phyloP scores from a whole-genome alignment of 495 filamentous ascomycete genomes.

The Terfezia boudieri region DNA sequence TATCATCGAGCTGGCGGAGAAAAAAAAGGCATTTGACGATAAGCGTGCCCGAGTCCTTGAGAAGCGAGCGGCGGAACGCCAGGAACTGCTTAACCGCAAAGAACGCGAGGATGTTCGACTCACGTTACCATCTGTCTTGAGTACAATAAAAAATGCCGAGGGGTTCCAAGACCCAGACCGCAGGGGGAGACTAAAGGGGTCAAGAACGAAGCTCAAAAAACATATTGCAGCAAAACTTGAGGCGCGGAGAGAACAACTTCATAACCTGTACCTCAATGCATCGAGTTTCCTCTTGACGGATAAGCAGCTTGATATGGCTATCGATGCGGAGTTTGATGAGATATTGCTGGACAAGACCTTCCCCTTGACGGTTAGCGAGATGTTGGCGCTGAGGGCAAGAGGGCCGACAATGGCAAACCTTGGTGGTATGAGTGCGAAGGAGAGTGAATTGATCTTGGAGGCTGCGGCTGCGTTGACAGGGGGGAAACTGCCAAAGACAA shows the following conservation, averaged over 20 bases:
- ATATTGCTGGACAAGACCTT: conserved; percentile 35
- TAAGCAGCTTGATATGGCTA: conserved; percentile 34
- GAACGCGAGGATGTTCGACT: conserved; percentile 39
- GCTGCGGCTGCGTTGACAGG: conserved; percentile 43
- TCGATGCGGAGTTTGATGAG: conserved; percentile 36
- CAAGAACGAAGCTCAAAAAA: conserved; percentile 20
- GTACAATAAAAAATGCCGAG: conserved; percentile 7
- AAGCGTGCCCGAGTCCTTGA: conserved; percentile 2
- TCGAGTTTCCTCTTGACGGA: conserved; percentile 42
- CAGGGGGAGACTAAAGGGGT: conserved; percentile 22
- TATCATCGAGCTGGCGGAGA: conserved; percentile 31
- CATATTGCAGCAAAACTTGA: conserved; percentile 22
- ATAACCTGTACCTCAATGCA: conserved; percentile 42
- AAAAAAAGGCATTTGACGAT: conserved; percentile 23
- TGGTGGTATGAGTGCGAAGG: conserved; percentile 11
- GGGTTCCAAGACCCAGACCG: conserved; percentile 25
- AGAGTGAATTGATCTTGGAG: conserved; percentile 34
- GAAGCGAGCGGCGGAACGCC: conserved; percentile 21
- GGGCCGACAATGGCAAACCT: background rate
- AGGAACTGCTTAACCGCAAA: conserved; percentile 26
- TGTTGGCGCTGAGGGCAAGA: conserved; percentile 19
- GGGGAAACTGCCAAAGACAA: conserved; percentile 28
- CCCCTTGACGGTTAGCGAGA: conserved; percentile 30
- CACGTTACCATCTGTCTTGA: conserved; percentile 31
- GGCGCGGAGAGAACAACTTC: conserved; percentile 28